These are phyloP conservation scores for Penicillium macrosclerotiorum DNA, from an alignment of 495 filamentous ascomycete genomes.

Conservation along the genomic window DNA sequence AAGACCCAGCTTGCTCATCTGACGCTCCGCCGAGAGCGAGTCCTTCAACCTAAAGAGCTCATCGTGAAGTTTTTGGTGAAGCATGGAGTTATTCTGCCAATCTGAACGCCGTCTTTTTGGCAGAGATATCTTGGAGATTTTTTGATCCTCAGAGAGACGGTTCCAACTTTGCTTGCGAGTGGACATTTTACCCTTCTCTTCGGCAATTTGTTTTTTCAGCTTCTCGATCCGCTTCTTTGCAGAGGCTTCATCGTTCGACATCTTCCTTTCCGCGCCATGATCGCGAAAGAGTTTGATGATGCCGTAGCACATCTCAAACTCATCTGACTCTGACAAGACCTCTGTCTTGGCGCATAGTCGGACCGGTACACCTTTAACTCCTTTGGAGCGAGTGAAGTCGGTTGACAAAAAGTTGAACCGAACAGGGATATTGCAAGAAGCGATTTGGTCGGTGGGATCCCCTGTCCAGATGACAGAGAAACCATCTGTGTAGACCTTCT, in stretches of 20 bases:
- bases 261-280: conserved; percentile 92
- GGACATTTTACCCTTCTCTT: not conserved
- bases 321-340: conserved; percentile 40
- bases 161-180: not conserved
- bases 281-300: conserved; percentile 97
- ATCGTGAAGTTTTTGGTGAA: not conserved
- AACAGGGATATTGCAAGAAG: conserved; percentile 79
- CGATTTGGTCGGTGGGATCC: conserved; percentile 50
- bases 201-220: conserved; percentile 76
- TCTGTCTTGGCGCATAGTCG: conserved; percentile 89
- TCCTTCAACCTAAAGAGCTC: not conserved
- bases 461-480: conserved; percentile 89
- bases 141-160: not conserved
- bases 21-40: not conserved
- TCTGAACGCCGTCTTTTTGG: not conserved
- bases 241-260: conserved; percentile 90
- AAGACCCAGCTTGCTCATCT: not conserved
- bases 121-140: not conserved
- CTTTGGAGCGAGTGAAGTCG: conserved; percentile 97
- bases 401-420: conserved; percentile 98
- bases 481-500: conserved; percentile 83
- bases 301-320: conserved; percentile 81
- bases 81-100: not conserved
- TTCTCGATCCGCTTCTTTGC: conserved; percentile 95
- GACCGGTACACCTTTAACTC: conserved; percentile 94